Conservation (phyloP, 2,329 filamentous ascomycete species). For the Claviceps pusilla region DNA sequence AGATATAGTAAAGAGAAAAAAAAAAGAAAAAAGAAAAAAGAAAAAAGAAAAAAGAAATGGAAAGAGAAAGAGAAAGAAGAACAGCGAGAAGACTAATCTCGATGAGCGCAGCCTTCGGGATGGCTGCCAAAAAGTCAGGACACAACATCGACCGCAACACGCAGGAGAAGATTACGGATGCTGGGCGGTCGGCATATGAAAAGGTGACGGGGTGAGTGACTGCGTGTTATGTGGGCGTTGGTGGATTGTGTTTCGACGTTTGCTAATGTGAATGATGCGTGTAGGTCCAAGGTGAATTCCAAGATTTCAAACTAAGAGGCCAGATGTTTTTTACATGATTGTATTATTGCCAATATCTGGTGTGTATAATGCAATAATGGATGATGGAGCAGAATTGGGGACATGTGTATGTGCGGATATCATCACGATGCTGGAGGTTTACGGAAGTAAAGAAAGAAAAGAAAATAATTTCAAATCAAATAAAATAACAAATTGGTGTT, state of each 20-base stretch:
- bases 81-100: too few species aligned
- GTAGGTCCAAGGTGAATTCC: constrained; percentile 14
- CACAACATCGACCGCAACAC: constrained; percentile 18
- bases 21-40: too few species aligned
- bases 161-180: constrained; percentile 26
- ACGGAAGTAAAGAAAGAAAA: too few species aligned
- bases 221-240: neutral
- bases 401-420: too few species aligned
- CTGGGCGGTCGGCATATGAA: constrained; percentile 20
- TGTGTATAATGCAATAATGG: too few species aligned
- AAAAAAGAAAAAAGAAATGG: too few species aligned
- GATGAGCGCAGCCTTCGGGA: constrained; percentile 13
- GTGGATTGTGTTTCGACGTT: neutral
- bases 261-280: neutral
- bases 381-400: too few species aligned
- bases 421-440: neutral
- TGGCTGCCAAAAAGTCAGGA: constrained; percentile 20
- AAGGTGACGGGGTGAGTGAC: constrained; percentile 22
- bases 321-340: too few species aligned
- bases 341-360: too few species aligned
- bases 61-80: too few species aligned
- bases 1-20: too few species aligned
- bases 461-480: neutral
- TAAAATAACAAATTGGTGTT: too few species aligned
- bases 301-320: constrained; percentile 22